Percentiles rank a stretch among this genome's conserved stretches.
Evolutionary conservation across 805 yeast genomes (phyloP).

Genomic region (Yarrowia osloensis): DNA sequence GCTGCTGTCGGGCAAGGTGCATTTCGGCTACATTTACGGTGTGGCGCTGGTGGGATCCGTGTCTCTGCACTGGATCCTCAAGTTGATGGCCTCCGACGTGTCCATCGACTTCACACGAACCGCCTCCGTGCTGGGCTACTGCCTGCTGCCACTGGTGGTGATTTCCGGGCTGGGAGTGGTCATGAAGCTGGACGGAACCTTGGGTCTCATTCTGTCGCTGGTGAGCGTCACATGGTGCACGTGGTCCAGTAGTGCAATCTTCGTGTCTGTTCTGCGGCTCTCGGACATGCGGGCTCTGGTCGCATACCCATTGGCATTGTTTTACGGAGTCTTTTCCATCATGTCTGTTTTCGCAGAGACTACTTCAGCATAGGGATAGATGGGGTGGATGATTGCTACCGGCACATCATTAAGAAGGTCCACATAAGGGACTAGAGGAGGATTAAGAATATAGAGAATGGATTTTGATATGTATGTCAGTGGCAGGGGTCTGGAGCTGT

Average conservation of each 20-base stretch:
- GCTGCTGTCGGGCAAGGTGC: conserved; percentile 84
- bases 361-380: conserved; percentile 13
- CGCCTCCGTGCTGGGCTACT: conserved; percentile 91
- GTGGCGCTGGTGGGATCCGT: conserved; percentile 90
- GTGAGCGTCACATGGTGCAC: conserved; percentile 87
- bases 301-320: conserved; percentile 90
- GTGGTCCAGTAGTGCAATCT: conserved; percentile 87
- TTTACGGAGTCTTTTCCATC: conserved; percentile 90
- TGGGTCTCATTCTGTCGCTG: conserved; percentile 71
- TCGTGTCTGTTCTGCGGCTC: conserved; percentile 79
- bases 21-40: conserved; percentile 95
- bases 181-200: conserved; percentile 63
- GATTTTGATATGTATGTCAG: background rate
- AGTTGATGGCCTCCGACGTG: conserved; percentile 67
- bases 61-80: conserved; percentile 79
- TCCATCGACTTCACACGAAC: conserved; percentile 60
- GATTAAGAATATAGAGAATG: conserved; percentile 7
- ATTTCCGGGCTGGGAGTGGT: conserved; percentile 72
- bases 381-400: background rate
- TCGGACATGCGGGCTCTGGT: conserved; percentile 84
- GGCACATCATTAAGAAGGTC: background rate
- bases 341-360: conserved; percentile 82
- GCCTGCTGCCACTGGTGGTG: conserved; percentile 83
- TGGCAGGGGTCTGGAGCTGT: background rate
- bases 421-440: background rate